Evolutionary conservation across 805 yeast genomes (phyloP).

Genomic region (Huiozyma sinensis): DNA sequence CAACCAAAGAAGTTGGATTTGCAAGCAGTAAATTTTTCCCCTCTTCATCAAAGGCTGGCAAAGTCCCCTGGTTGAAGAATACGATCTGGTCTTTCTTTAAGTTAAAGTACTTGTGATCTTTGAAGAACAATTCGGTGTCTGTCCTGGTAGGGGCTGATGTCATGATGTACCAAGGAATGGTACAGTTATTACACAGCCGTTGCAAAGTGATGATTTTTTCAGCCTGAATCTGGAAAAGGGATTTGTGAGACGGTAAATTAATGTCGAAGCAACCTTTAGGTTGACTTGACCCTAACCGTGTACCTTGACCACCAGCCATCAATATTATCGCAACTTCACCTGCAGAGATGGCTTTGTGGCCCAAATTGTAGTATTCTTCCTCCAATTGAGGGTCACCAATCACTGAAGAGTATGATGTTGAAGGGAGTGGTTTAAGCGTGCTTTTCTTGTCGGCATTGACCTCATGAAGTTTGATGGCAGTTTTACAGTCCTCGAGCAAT

Average conservation of each 20-base stretch:
- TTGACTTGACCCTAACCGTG: constrained; percentile 75
- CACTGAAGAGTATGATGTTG: constrained; percentile 41
- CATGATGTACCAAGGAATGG: constrained; percentile 84
- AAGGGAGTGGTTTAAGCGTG: constrained; percentile 42
- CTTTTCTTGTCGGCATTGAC: constrained; percentile 17
- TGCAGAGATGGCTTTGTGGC: constrained; percentile 54
- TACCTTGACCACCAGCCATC: constrained; percentile 99
- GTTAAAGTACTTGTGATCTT: constrained; percentile 58
- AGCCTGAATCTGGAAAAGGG: constrained; percentile 87
- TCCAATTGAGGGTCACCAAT: constrained; percentile 22
- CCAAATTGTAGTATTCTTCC: constrained; percentile 40
- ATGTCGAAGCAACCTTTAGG: constrained; percentile 95
- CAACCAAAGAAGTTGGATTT: constrained; percentile 45
- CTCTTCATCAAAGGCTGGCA: constrained; percentile 71
- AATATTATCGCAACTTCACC: constrained; percentile 80
- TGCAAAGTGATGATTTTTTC: constrained; percentile 66
- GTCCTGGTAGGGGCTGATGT: constrained; percentile 80
- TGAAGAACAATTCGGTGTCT: constrained; percentile 65
- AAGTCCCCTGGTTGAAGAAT: constrained; percentile 89
- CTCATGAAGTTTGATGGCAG: constrained; percentile 33
- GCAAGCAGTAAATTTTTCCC: constrained; percentile 65
- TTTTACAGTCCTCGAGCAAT: constrained; percentile 30
- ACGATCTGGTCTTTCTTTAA: constrained; percentile 45
- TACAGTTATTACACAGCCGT: constrained; percentile 17
- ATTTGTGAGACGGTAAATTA: constrained; percentile 71